These are phyloP conservation scores for Simplicillium aogashimaense DNA, from an alignment of 2,329 filamentous ascomycete genomes.

Conservation along the genomic window DNA sequence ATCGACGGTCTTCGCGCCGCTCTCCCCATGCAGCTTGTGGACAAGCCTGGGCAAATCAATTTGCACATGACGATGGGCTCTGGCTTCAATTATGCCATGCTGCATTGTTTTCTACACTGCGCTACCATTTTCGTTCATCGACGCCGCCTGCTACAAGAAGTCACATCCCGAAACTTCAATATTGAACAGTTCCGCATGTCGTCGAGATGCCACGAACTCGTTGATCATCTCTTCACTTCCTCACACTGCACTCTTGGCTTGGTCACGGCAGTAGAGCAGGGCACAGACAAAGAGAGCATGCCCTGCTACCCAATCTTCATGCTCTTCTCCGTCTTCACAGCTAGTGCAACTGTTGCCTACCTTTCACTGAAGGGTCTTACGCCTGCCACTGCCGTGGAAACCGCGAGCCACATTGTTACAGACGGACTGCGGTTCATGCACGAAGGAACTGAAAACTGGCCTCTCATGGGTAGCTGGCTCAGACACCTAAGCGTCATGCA, in stretches of 20 bases:
- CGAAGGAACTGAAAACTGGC: conserved; percentile 50
- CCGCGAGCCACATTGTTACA: conserved; percentile 44
- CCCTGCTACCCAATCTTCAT: conserved; percentile 55
- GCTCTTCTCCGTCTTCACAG: conserved; percentile 53
- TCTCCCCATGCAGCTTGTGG: conserved; percentile 48
- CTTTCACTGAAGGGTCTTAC: conserved; percentile 52
- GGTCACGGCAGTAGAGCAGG: conserved; percentile 43
- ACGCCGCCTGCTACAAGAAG: conserved; percentile 46
- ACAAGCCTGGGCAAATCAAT: conserved; percentile 51
- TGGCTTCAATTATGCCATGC: conserved; percentile 52
- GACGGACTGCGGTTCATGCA: conserved; percentile 50
- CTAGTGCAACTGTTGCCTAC: conserved; percentile 51
- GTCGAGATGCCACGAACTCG: conserved; percentile 39
- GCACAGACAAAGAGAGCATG: conserved; percentile 46
- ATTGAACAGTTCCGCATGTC: conserved; percentile 42
- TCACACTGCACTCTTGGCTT: conserved; percentile 49
- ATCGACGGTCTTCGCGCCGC: conserved; percentile 45
- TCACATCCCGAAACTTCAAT: conserved; percentile 41
- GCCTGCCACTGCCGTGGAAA: conserved; percentile 45
- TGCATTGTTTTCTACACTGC: conserved; percentile 51
- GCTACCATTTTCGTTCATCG: conserved; percentile 52
- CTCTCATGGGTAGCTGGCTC: conserved; percentile 48
- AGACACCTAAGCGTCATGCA: conserved; percentile 52
- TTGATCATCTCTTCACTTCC: conserved; percentile 47
- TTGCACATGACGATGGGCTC: conserved; percentile 56